A percentile compares a stretch with the other conserved stretches of the same genome.
Conservation (phyloP, 2,329 filamentous ascomycete species). For the Didymella exigua region DNA sequence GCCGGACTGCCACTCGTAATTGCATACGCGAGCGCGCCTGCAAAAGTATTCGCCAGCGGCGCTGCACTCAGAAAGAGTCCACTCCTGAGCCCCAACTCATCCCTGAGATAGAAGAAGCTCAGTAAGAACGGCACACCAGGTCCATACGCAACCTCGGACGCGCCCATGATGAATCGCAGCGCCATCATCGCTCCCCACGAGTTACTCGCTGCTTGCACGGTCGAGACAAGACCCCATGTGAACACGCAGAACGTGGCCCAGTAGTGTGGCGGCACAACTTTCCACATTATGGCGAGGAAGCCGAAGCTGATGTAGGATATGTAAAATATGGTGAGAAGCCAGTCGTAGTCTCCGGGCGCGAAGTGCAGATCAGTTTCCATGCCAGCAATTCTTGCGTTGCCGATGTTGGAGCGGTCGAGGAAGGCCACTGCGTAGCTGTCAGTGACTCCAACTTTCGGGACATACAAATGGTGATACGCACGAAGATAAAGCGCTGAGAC, state of each 20-base stretch:
- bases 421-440: conserved; percentile 16
- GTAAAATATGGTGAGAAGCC: conserved; percentile 49
- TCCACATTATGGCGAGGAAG: conserved; percentile 47
- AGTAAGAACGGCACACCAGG: conserved; percentile 58
- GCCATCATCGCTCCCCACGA: conserved; percentile 45
- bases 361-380: conserved; percentile 44
- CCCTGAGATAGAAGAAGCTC: conserved; percentile 64
- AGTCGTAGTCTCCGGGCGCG: conserved; percentile 36
- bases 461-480: conserved; percentile 15
- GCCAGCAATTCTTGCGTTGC: conserved; percentile 51
- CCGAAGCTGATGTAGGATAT: conserved; percentile 48
- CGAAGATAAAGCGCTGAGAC: conserved; percentile 43
- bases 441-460: not conserved
- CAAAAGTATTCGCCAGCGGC: conserved; percentile 79
- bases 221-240: conserved; percentile 44
- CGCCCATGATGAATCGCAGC: conserved; percentile 44
- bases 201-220: conserved; percentile 37
- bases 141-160: conserved; percentile 53
- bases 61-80: conserved; percentile 61
- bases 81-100: conserved; percentile 61
- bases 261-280: conserved; percentile 43
- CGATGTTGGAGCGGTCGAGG: conserved; percentile 48
- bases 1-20: conserved; percentile 64
- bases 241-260: conserved; percentile 47
- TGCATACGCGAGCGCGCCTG: conserved; percentile 62